Base-by-base conservation (phyloP, 2,329 filamentous ascomycete genomes). In the Colletotrichum sp. region DNA sequence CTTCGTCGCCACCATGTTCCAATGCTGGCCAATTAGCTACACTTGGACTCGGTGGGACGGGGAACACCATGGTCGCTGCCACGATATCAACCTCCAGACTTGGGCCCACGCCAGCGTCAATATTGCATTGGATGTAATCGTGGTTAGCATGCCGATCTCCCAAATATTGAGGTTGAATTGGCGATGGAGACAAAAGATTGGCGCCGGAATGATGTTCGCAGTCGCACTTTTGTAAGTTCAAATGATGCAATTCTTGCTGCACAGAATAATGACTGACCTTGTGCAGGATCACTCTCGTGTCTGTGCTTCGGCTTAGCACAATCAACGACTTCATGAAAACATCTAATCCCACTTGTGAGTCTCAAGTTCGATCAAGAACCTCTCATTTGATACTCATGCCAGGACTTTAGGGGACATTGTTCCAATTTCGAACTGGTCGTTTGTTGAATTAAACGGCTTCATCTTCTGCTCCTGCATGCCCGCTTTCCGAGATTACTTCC, bases 1-100 rank as follows among this genome's bases (percentile, higher is more conserved):
- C 72, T 76, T 85, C 28, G 60, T 88, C 6, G 80, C 84, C 5
- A 84, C 81, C 13, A 79, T 88, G 21, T 87, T 90, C 64, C 85
- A 89, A 74, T 90, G 89, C 80, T 80, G 77, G 32, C 89, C 89
- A 1, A 82, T 91, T 32, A 80, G 79, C 12, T 87, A 84, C 75
- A 88, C 87, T 79, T 92, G 90, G 90, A 85, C 81, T 0, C 80
- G 80, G 9, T 91, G 89, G 89, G 86, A 89, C 52, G 87, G 86
- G 3, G 79, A 86, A 76, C 83, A 86, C 49, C 36, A 81, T 3
- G 89, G 89, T 1, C 79, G 76, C 7, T 91, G 90, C 78, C 81
- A 88, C n/a, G 84, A 88, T 70, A 80, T 86, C 66, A 89, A 88
- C 72, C 79, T 82, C 2, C 81, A 89, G 15, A 84, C 82, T 1